Percentiles rank a stretch among this genome's conserved stretches.
Conservation (phyloP, 1,139 yeast species). For the Pichia sp. region DNA sequence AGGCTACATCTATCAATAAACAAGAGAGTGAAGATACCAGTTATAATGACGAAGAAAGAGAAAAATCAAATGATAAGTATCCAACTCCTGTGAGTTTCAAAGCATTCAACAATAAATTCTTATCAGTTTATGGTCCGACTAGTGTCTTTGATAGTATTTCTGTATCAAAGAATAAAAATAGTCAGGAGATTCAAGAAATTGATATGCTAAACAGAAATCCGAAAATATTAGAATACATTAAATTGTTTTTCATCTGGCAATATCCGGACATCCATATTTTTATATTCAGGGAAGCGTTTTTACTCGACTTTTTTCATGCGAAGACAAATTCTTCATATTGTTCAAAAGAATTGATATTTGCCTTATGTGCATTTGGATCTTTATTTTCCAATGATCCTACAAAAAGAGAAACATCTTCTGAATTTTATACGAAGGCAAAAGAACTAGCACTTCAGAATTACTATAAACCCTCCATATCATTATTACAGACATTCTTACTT, state of each 20-base stretch:
- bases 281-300: constrained; percentile 59
- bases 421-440: constrained; percentile 48
- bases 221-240: constrained; percentile 48
- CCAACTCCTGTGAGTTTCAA: constrained; percentile 17
- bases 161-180: constrained; percentile 12
- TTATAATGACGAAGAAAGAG: background rate
- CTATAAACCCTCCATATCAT: constrained; percentile 2
- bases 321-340: constrained; percentile 27
- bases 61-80: constrained; percentile 8
- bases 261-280: constrained; percentile 63
- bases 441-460: constrained; percentile 36
- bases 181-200: constrained; percentile 10
- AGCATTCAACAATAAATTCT: constrained; percentile 15
- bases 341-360: constrained; percentile 48
- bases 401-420: constrained; percentile 41
- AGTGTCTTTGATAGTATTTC: constrained; percentile 41
- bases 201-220: constrained; percentile 12
- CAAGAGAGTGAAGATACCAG: constrained; percentile 17
- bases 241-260: constrained; percentile 59
- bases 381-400: constrained; percentile 46
- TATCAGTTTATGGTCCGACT: constrained; percentile 48
- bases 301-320: constrained; percentile 53
- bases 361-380: constrained; percentile 60
- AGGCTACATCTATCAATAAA: too few relatives aligned
- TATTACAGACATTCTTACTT: constrained; percentile 45